Evolutionary conservation across 306 rosid genomes (phyloP).

Genomic region (Glycine latifolia): DNA sequence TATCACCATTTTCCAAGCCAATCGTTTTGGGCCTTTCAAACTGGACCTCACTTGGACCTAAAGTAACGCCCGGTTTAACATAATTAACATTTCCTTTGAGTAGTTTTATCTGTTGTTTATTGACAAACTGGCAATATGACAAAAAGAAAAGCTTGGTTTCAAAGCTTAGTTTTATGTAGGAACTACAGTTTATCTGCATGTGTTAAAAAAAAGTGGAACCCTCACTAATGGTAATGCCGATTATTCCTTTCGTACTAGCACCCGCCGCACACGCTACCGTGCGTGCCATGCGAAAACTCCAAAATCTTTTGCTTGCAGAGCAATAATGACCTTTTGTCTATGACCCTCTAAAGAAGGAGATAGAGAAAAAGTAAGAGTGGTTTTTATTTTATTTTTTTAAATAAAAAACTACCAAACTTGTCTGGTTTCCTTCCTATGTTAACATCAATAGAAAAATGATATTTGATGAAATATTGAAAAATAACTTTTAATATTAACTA

Average conservation of each 20-base stretch:
- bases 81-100: neutral
- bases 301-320: slow-evolving; percentile 8
- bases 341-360: neutral
- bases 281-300: slow-evolving; percentile 14
- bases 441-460: too few species aligned
- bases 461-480: too few species aligned
- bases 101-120: neutral
- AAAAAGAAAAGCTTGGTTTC: too few species aligned
- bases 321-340: slow-evolving; percentile 8
- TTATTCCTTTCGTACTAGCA: neutral
- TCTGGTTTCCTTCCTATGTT: neutral
- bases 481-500: too few species aligned
- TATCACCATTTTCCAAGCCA: neutral
- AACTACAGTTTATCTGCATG: neutral
- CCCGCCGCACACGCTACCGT: slow-evolving; percentile 32
- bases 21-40: neutral
- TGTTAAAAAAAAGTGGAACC: neutral
- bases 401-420: neutral
- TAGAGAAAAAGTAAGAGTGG: neutral
- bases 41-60: neutral
- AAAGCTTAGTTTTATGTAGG: neutral
- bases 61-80: neutral
- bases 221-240: neutral
- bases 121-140: neutral
- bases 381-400: neutral